Conservation (phyloP, 2,329 filamentous ascomycete genomes). For the Alternaria brassicicola region DNA sequence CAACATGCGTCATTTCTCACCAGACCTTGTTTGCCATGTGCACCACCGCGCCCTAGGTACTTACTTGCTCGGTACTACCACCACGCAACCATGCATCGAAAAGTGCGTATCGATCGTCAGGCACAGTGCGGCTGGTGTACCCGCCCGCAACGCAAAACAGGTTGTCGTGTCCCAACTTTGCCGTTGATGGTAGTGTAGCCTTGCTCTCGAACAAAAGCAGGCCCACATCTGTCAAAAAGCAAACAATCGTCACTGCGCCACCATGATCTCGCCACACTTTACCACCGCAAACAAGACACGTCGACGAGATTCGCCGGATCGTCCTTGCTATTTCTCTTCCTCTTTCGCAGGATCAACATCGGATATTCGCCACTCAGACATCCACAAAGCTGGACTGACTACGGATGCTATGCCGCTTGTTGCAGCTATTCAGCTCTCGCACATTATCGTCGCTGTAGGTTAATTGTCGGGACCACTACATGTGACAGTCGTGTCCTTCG, state of each 20-base stretch:
- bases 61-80: slow-evolving; percentile 9
- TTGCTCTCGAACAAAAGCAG: neutral
- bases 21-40: slow-evolving; percentile 19
- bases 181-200: neutral
- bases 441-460: neutral
- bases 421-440: too few relatives aligned
- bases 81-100: neutral
- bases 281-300: neutral
- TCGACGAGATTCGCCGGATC: slow-evolving; percentile 4
- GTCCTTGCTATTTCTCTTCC: neutral
- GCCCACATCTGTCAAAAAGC: neutral
- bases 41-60: slow-evolving; percentile 9
- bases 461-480: neutral
- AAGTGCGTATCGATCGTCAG: slow-evolving; percentile 17
- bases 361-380: neutral
- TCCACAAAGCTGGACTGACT: neutral
- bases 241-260: neutral
- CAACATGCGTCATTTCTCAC: slow-evolving; percentile 9
- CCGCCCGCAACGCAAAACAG: slow-evolving; percentile 1
- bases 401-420: too few relatives aligned
- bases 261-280: neutral
- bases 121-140: slow-evolving; percentile 5
- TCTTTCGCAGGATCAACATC: neutral
- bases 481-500: neutral
- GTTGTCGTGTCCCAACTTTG: neutral